Percentiles rank a stretch among this genome's conserved stretches.
Conservation (phyloP, 345 rosid species). For the Sisymbrium irio region DNA sequence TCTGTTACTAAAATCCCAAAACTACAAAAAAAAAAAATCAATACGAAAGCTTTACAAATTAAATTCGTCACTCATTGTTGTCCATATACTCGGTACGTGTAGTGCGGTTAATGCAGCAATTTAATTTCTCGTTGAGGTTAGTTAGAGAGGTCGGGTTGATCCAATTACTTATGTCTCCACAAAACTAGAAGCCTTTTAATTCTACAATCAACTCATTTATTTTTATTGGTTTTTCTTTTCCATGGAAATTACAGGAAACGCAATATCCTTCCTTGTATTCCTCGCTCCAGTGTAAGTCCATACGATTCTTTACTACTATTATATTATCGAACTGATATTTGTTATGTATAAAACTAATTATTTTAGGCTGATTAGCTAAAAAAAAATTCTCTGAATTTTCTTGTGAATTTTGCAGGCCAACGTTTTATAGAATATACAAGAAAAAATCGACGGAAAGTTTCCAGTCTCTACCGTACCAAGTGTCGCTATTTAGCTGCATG, state of each 20-base stretch:
- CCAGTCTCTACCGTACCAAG: conserved; percentile 77
- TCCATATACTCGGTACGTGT: conserved; percentile 27
- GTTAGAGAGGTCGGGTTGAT: conserved; percentile 10
- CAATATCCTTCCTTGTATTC: conserved; percentile 64
- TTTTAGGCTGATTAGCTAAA: neutral
- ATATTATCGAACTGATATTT: neutral
- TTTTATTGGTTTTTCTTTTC: neutral
- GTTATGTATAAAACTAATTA: neutral
- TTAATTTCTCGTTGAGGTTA: conserved; percentile 25
- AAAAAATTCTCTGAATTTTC: neutral
- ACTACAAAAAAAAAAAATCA: neutral
- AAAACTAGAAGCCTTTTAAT: conserved; percentile 15
- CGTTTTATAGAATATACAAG: conserved; percentile 66
- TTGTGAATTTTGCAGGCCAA: conserved; percentile 49
- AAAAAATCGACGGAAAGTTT: conserved; percentile 77
- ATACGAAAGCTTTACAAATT: conserved; percentile 15
- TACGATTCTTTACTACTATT: neutral
- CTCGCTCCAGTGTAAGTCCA: conserved; percentile 73
- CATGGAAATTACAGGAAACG: conserved; percentile 54
- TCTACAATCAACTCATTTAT: neutral
- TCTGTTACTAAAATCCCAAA: neutral
- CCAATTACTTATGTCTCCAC: conserved; percentile 7
- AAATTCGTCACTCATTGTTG: conserved; percentile 37
- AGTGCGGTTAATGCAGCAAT: conserved; percentile 27
- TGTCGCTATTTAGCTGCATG: conserved; percentile 86